A percentile compares a stretch with the other conserved stretches of the same genome.
These are phyloP conservation scores for Claviceps sp. DNA, from an alignment of 2,329 filamentous ascomycete species.

Conservation along the genomic window DNA sequence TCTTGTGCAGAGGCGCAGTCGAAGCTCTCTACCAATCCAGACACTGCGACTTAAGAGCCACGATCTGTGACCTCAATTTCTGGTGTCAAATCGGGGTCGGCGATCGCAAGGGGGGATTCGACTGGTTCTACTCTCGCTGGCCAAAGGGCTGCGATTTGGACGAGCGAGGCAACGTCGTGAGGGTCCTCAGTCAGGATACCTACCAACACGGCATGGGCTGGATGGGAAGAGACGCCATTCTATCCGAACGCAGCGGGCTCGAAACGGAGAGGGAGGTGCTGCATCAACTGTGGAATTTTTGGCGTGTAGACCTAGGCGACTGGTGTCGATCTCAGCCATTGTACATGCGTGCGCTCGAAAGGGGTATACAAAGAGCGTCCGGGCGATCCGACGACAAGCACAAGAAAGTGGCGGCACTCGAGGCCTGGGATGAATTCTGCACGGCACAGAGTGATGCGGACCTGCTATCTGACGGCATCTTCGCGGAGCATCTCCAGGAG, in stretches of 20 bases:
- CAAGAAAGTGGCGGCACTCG: constrained; percentile 23
- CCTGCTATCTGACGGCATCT: constrained; percentile 36
- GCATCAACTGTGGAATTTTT: constrained; percentile 52
- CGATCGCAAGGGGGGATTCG: constrained; percentile 72
- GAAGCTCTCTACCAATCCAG: constrained; percentile 57
- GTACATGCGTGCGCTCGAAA: constrained; percentile 25
- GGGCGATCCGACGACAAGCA: constrained; percentile 7
- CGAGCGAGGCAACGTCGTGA: constrained; percentile 50
- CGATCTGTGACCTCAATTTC: constrained; percentile 75
- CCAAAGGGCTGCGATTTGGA: constrained; percentile 59
- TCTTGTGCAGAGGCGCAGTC: constrained; percentile 54
- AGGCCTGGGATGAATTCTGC: constrained; percentile 38
- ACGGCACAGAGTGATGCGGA: constrained; percentile 55
- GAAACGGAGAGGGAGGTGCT: constrained; percentile 49
- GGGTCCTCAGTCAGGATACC: constrained; percentile 70
- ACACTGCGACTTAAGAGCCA: constrained; percentile 60
- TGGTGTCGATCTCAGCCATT: constrained; percentile 30
- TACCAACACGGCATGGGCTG: constrained; percentile 69
- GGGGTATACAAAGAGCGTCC: constrained; percentile 5
- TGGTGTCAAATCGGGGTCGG: constrained; percentile 97
- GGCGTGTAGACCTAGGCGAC: constrained; percentile 50
- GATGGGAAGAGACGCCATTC: constrained; percentile 48
- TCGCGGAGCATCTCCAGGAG: constrained; percentile 32
- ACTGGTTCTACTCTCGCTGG: constrained; percentile 78
- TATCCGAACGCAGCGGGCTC: constrained; percentile 19